Conservation (phyloP, 106 monocot species). For the Allium fistulosum region DNA sequence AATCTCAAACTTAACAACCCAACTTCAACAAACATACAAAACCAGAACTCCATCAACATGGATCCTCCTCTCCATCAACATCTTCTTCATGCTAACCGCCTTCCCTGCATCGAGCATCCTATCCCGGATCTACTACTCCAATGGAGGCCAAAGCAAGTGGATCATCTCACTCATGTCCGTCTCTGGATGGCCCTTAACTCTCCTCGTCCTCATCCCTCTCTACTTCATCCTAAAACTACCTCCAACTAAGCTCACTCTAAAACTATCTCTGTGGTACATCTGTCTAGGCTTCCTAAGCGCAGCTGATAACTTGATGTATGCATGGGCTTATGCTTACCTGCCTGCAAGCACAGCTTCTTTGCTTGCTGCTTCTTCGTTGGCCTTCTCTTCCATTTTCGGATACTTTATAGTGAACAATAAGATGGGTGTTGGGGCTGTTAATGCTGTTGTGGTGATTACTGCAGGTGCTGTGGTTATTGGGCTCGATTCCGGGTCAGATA, state of each 20-base stretch:
- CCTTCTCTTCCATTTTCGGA: constrained; percentile 79
- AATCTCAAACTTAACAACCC: constrained; percentile 8
- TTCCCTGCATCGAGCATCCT: constrained; percentile 90
- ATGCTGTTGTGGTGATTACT: constrained; percentile 76
- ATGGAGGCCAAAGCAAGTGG: constrained; percentile 93
- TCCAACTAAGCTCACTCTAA: constrained; percentile 61
- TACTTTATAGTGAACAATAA: constrained; percentile 72
- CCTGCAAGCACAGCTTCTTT: constrained; percentile 90
- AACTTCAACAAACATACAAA: constrained; percentile 23
- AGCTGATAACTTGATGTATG: constrained; percentile 80
- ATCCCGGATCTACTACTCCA: constrained; percentile 68
- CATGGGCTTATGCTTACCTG: constrained; percentile 91
- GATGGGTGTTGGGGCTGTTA: constrained; percentile 53
- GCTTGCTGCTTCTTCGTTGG: constrained; percentile 63
- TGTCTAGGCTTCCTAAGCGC: constrained; percentile 76
- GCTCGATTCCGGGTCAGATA: constrained; percentile 70
- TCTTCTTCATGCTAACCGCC: constrained; percentile 60
- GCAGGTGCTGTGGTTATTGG: constrained; percentile 63
- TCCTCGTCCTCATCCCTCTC: constrained; percentile 42
- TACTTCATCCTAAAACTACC: constrained; percentile 35
- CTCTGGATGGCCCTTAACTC: constrained; percentile 87
- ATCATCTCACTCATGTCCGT: constrained; percentile 86
- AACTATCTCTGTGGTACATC: constrained; percentile 57
- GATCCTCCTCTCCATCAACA: constrained; percentile 50
- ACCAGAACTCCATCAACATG: constrained; percentile 52